Conservation (phyloP, 1,139 yeast genomes). For the Suhomyces yuchorum region DNA sequence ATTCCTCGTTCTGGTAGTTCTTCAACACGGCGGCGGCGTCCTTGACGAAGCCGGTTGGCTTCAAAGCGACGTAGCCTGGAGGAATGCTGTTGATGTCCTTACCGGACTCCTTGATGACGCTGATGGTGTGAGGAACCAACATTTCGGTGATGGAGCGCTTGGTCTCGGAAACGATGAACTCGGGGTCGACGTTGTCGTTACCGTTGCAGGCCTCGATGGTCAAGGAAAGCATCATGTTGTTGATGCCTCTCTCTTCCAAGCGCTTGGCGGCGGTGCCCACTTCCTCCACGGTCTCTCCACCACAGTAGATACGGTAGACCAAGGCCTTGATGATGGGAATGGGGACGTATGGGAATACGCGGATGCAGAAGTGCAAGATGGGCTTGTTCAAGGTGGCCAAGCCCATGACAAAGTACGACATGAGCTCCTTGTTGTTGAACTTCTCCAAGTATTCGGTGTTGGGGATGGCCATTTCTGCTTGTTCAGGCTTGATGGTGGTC, state of each 20-base stretch:
- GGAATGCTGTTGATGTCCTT: slow-evolving; percentile 64
- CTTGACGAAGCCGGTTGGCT: slow-evolving; percentile 86
- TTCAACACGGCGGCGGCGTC: slow-evolving; percentile 76
- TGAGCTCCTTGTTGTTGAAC: slow-evolving; percentile 45
- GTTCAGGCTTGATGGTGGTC: not conserved
- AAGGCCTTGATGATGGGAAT: slow-evolving; percentile 66
- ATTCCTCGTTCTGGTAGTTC: slow-evolving; percentile 51
- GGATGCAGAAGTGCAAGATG: slow-evolving; percentile 60
- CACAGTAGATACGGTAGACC: slow-evolving; percentile 85
- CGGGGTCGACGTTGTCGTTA: slow-evolving; percentile 59
- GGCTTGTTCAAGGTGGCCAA: slow-evolving; percentile 65
- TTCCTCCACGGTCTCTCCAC: slow-evolving; percentile 78
- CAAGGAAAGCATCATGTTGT: slow-evolving; percentile 91
- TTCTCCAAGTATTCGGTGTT: slow-evolving; percentile 34
- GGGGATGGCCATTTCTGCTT: not conserved
- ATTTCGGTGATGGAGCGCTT: slow-evolving; percentile 67
- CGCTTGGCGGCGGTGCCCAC: slow-evolving; percentile 70
- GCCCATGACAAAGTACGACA: slow-evolving; percentile 69
- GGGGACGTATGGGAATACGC: slow-evolving; percentile 76
- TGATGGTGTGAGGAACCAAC: slow-evolving; percentile 67
- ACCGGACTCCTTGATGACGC: slow-evolving; percentile 47
- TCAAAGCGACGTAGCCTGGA: slow-evolving; percentile 84
- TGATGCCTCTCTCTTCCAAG: slow-evolving; percentile 71
- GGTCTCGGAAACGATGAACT: slow-evolving; percentile 66
- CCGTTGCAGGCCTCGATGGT: slow-evolving; percentile 95